These are phyloP conservation scores for Favolaschia claudopus DNA, from an alignment of 768 basidiomycete genomes.

Conservation along the genomic window DNA sequence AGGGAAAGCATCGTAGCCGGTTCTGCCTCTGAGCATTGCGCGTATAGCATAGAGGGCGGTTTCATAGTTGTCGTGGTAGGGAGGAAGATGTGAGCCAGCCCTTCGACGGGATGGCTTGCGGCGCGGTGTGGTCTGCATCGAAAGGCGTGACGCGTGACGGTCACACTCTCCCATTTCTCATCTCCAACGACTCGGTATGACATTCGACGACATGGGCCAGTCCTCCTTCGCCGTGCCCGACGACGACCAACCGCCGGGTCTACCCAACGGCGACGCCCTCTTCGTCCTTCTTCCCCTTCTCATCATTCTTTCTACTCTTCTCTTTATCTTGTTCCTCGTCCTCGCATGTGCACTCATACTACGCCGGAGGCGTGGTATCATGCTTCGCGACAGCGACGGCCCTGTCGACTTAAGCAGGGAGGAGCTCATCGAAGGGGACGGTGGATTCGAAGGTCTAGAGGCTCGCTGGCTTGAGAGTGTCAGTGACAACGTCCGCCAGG, in stretches of 20 bases:
- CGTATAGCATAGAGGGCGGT: constrained; percentile 76
- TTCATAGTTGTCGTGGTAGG: constrained; percentile 72
- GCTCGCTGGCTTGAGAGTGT: constrained; percentile 91
- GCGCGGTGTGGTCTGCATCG: not conserved
- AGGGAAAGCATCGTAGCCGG: constrained; percentile 96
- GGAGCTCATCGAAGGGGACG: constrained; percentile 89
- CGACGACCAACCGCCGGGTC: constrained; percentile 36
- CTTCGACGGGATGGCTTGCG: constrained; percentile 66
- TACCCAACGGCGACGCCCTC: constrained; percentile 62
- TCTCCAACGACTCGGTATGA: not conserved
- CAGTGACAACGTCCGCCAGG: constrained; percentile 66
- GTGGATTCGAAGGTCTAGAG: constrained; percentile 93
- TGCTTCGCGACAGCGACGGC: constrained; percentile 86
- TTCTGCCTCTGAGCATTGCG: constrained; percentile 82
- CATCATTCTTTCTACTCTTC: constrained; percentile 90
- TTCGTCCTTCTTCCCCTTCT: constrained; percentile 92
- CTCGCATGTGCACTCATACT: constrained; percentile 89
- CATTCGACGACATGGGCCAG: not conserved
- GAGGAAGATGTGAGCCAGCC: constrained; percentile 65
- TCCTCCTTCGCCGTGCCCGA: not conserved
- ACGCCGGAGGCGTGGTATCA: constrained; percentile 77
- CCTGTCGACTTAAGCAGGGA: constrained; percentile 94
- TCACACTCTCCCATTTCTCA: not conserved
- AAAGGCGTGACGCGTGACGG: not conserved
- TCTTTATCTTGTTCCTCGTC: constrained; percentile 92